Evolutionary conservation across 208 protist genomes (phyloP), one percentile per base, ranked within the genome.

Genomic region (Trypanosoma rangeli): DNA sequence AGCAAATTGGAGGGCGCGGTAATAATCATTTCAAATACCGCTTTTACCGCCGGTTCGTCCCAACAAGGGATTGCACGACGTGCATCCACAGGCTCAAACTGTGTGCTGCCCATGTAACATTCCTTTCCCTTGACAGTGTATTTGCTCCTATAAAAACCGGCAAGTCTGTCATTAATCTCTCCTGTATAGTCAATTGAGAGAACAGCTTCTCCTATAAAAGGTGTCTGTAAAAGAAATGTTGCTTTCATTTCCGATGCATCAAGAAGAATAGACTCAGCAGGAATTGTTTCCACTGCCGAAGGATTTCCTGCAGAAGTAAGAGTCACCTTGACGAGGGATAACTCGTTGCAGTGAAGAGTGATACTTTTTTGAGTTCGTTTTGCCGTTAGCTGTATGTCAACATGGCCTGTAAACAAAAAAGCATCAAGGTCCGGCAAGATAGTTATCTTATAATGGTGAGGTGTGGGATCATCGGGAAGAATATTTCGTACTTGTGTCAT

Each of bases 1-100:
- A 75, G 70, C 49, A 90, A 48, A 55, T 93, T 33, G 12, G 71
- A 64, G 5, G 85, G 83, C 10, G 92, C 86, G 13, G 78, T 87
- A 15, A 99, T 60, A 61, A 82, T 84, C n/a, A 99, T 65, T 50
- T 84, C 80, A 77, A 99, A 99, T 8, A 89, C 89, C 1, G 97
- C 92, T 75, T 99, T 98, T 26, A 94, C 42, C 7, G 87, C 83
- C 2, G 98, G 97, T 81, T 99, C 97, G 67, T 99, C 98, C 89
- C 92, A 98, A 74, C 96, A 98, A 12, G 96, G 97, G 67, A 98
- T 93, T 22, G 92, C 91, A 39, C 92, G 78, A 52, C 97, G 85
- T 4, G 92, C 92, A 64, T 98, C 97, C 1, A 93, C 91, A 7
- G 94, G 57, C 72, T 98, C 95, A 65, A 98, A 97, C 87, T 99